phyloP scores from a whole-genome alignment of 1,284 basidiomycete genomes.

The Laetiporus sulphureus region DNA sequence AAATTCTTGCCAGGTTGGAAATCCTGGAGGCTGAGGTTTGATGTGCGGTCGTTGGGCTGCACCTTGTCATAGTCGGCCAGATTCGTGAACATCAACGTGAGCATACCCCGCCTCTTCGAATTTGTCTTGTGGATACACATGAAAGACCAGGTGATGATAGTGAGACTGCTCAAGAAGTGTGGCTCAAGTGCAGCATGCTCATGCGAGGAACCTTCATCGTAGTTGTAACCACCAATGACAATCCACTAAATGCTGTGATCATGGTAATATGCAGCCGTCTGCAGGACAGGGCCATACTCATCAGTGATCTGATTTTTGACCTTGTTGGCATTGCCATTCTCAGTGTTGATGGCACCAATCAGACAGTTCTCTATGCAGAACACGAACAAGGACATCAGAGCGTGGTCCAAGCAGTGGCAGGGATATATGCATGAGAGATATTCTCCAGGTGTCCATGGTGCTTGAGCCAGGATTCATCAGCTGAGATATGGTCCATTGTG shows the following conservation, averaged over 20 bases:
- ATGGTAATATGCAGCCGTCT: constrained; percentile 84
- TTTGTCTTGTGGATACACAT: constrained; percentile 99
- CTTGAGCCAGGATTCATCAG: constrained; percentile 98
- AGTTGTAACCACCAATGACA: constrained; percentile 92
- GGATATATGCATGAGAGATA: constrained; percentile 84
- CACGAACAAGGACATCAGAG: constrained; percentile 2
- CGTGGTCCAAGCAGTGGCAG: neutral
- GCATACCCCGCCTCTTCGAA: constrained; percentile 97
- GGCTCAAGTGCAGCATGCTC: constrained; percentile 98
- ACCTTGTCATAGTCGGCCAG: constrained; percentile 90
- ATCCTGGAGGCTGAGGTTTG: constrained; percentile 76
- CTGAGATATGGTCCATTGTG: constrained; percentile 87
- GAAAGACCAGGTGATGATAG: constrained; percentile 95
- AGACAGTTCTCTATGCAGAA: constrained; percentile 80
- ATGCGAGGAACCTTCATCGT: constrained; percentile 97
- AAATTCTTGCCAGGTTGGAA: constrained; percentile 75
- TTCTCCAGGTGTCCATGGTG: constrained; percentile 99
- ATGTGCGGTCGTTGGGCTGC: constrained; percentile 76
- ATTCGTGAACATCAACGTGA: constrained; percentile 85
- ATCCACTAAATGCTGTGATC: constrained; percentile 91
- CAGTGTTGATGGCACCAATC: constrained; percentile 94
- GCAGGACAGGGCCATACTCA: constrained; percentile 82
- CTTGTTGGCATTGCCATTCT: constrained; percentile 95
- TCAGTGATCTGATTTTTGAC: constrained; percentile 90
- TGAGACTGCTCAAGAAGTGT: constrained; percentile 91